These are phyloP conservation scores for Coemansia sp. DNA, from an alignment of 192 early-diverging fungal species.

Conservation along the genomic window DNA sequence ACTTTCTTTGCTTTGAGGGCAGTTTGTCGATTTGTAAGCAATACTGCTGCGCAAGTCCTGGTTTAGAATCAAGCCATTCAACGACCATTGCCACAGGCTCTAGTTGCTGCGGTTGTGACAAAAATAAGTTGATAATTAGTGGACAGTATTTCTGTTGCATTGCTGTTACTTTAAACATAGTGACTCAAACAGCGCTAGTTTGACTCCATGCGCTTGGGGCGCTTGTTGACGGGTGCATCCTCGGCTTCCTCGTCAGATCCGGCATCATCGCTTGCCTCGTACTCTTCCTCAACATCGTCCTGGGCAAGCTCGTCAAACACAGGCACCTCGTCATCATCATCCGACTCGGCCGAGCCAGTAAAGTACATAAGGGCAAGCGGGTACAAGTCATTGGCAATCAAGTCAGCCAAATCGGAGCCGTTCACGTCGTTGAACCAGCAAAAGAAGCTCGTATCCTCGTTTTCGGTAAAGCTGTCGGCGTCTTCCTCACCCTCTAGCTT, in stretches of 20 bases:
- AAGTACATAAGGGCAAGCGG: conserved; percentile 95
- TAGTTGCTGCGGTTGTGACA: background rate
- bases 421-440: conserved; percentile 58
- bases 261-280: conserved; percentile 20
- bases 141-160: background rate
- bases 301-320: conserved; percentile 58
- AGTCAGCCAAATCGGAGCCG: conserved; percentile 51
- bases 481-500: conserved; percentile 47
- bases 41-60: background rate
- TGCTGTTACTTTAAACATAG: background rate
- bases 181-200: background rate
- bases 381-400: conserved; percentile 56
- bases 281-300: conserved; percentile 34
- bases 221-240: conserved; percentile 46
- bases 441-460: conserved; percentile 57
- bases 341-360: conserved; percentile 65
- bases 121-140: background rate
- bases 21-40: background rate
- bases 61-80: background rate
- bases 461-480: conserved; percentile 48
- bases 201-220: conserved; percentile 29
- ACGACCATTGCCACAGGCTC: background rate
- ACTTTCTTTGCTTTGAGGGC: background rate
- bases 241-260: conserved; percentile 40
- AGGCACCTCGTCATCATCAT: conserved; percentile 76